These are phyloP conservation scores for Ogataea polymorpha DNA, from an alignment of 805 yeast species.

Conservation along the genomic window DNA sequence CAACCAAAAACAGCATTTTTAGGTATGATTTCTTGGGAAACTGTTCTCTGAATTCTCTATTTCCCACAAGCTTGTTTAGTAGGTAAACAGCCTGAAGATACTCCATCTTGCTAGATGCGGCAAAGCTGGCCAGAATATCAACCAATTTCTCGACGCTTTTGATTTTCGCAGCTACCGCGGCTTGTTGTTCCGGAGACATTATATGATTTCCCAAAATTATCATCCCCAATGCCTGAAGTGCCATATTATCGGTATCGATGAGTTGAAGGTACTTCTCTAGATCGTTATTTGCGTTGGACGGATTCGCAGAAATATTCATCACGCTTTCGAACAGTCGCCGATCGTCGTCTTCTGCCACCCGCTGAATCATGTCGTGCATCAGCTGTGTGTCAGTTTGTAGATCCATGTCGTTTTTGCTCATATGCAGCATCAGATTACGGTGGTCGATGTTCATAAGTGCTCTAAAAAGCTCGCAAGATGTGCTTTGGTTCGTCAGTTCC, in stretches of 20 bases:
- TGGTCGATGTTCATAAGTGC: neutral
- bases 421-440: conserved; percentile 4
- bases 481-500: conserved; percentile 5
- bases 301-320: conserved; percentile 18
- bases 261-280: conserved; percentile 9
- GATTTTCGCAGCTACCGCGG: conserved; percentile 1
- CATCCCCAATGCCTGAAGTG: conserved; percentile 13
- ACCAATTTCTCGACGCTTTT: conserved; percentile 4
- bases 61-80: conserved; percentile 16
- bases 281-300: conserved; percentile 12
- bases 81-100: conserved; percentile 8
- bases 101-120: neutral
- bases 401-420: conserved; percentile 11
- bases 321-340: conserved; percentile 9
- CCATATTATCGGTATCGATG: neutral
- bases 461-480: neutral
- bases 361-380: conserved; percentile 4
- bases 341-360: neutral
- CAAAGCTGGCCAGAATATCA: neutral
- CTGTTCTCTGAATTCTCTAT: neutral
- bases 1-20: neutral
- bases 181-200: conserved; percentile 9
- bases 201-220: conserved; percentile 19
- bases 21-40: neutral
- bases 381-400: conserved; percentile 8